Conservation (phyloP, 1,139 yeast species). For the Yamadazyma dushanensis region DNA sequence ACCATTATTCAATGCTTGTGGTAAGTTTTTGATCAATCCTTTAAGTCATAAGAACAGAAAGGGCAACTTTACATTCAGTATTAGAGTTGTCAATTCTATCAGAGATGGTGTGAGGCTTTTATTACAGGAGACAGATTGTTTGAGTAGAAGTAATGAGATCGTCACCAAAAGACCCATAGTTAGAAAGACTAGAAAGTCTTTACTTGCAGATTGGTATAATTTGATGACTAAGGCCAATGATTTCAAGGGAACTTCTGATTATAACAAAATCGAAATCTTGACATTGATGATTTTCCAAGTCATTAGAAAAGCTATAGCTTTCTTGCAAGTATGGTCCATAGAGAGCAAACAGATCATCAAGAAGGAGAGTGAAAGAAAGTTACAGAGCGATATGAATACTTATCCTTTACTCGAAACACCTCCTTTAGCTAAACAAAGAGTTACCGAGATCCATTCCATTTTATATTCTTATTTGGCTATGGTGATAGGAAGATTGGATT, state of each 20-base stretch:
- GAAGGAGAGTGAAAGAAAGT: conserved; percentile 35
- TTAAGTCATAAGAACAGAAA: conserved; percentile 46
- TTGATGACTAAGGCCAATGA: conserved; percentile 86
- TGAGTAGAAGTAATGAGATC: conserved; percentile 78
- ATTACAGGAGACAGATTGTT: conserved; percentile 76
- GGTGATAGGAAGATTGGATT: conserved; percentile 69
- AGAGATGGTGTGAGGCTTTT: conserved; percentile 83
- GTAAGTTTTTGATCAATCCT: conserved; percentile 73
- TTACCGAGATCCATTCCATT: conserved; percentile 73
- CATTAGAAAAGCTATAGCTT: conserved; percentile 67
- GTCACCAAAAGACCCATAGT: conserved; percentile 72
- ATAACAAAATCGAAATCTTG: conserved; percentile 65
- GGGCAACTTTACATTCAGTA: conserved; percentile 48
- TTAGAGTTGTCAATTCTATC: conserved; percentile 44
- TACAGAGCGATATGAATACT: conserved; percentile 40
- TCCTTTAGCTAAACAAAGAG: conserved; percentile 69
- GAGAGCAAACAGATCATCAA: conserved; percentile 49
- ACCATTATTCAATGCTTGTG: conserved; percentile 70
- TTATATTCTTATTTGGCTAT: conserved; percentile 70
- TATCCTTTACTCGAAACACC: conserved; percentile 51
- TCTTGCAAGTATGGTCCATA: conserved; percentile 72
- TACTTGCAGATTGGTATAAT: conserved; percentile 89
- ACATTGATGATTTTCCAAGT: conserved; percentile 75
- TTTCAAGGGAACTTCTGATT: conserved; percentile 69
- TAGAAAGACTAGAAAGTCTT: conserved; percentile 70